Evolutionary conservation across 2,329 filamentous ascomycete species (phyloP).

Genomic region (Fusarium agapanthi): DNA sequence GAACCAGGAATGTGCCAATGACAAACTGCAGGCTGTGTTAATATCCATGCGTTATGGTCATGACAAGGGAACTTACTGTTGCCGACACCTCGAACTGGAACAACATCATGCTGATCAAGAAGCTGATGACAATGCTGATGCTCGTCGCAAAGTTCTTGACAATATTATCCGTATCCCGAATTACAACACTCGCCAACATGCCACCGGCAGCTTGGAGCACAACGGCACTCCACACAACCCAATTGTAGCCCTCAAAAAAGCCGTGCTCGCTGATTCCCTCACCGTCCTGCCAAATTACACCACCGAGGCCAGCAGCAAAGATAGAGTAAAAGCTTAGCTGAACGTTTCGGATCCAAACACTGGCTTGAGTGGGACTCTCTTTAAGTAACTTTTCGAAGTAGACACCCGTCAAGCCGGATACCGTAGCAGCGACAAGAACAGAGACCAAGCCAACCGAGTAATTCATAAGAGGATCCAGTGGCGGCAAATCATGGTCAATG

Average conservation of each 20-base stretch:
- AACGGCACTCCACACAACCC: constrained; percentile 88
- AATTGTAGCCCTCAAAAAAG: constrained; percentile 95
- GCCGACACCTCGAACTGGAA: constrained; percentile 81
- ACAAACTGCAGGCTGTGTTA: constrained; percentile 69
- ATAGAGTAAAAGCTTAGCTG: constrained; percentile 95
- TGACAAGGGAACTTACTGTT: constrained; percentile 65
- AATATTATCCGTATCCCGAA: constrained; percentile 69
- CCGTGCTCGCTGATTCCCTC: constrained; percentile 82
- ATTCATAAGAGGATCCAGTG: constrained; percentile 70
- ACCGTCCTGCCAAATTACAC: constrained; percentile 87
- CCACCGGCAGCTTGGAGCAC: constrained; percentile 84
- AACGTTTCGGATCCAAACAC: constrained; percentile 93
- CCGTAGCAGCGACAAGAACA: constrained; percentile 78
- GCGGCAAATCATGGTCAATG: constrained; percentile 70
- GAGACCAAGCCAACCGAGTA: constrained; percentile 80
- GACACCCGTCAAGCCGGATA: constrained; percentile 86
- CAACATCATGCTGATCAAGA: constrained; percentile 83
- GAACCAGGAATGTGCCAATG: constrained; percentile 79
- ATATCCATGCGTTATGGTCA: neutral
- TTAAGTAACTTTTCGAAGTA: constrained; percentile 94
- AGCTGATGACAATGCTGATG: constrained; percentile 89
- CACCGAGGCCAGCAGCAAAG: constrained; percentile 86
- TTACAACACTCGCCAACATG: constrained; percentile 68
- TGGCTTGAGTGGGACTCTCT: constrained; percentile 77
- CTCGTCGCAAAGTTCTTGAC: constrained; percentile 94